These are phyloP conservation scores for Saccharomycopsis sp. DNA, from an alignment of 805 yeast species.

Conservation along the genomic window DNA sequence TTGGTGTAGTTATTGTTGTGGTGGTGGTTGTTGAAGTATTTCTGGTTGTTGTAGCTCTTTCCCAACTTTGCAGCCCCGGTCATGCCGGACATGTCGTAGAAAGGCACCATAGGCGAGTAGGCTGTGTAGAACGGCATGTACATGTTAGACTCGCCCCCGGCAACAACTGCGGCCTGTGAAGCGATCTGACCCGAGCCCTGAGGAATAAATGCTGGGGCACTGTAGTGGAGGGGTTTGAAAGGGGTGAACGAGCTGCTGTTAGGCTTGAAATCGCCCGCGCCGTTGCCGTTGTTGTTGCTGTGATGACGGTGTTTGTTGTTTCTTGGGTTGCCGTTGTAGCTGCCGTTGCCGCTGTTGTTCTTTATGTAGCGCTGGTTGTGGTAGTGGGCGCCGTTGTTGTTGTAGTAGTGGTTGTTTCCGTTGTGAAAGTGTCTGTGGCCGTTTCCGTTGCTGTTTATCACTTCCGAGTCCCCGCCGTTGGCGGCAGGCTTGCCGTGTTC, in stretches of 20 bases:
- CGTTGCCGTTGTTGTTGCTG: constrained; percentile 13
- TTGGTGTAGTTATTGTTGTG: background rate
- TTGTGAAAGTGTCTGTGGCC: constrained; percentile 9
- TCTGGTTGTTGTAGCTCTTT: background rate
- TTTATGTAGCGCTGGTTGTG: constrained; percentile 13
- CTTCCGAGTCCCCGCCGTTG: constrained; percentile 12
- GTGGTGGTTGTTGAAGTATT: background rate
- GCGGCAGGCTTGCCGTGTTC: background rate
- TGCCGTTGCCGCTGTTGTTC: constrained; percentile 15
- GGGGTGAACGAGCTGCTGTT: constrained; percentile 9
- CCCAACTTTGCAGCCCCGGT: background rate
- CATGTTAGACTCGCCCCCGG: background rate
- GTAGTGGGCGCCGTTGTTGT: constrained; percentile 21
- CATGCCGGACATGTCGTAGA: background rate
- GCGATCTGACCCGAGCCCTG: constrained; percentile 1
- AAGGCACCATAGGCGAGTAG: background rate
- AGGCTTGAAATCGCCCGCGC: constrained; percentile 9
- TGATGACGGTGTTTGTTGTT: constrained; percentile 10
- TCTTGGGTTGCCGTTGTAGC: constrained; percentile 4
- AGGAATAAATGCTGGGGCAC: constrained; percentile 15
- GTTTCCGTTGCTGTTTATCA: constrained; percentile 12
- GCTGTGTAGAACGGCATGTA: background rate
- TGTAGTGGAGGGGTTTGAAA: constrained; percentile 7
- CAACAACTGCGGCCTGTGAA: background rate
- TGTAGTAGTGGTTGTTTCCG: constrained; percentile 14